Base-by-base conservation (phyloP, 1,284 basidiomycete species). In the Salmacisia buchloeana region DNA sequence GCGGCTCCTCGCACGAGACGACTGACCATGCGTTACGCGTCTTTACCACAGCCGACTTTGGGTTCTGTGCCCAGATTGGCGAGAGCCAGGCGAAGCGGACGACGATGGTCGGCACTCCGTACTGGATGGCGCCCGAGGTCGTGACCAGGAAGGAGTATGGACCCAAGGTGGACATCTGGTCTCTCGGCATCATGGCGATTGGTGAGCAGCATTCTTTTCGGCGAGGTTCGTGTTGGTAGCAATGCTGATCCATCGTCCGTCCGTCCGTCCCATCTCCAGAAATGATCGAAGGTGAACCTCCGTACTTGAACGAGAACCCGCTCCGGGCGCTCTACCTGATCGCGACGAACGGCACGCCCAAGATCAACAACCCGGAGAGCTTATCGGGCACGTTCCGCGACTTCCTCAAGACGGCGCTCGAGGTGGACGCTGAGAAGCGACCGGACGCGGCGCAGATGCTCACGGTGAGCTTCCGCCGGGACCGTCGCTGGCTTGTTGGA, bases 51-150 rank as follows among this genome's bases (percentile, higher is more conserved):
- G 93, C 94, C 81, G 94, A 98, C 82, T 98, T 98, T 82, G 94
- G 94, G 3, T 97, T 97, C 85, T 97, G 94, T 72, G 96, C 94
- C 0, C 91, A 96, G 82, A 94, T 97, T 64, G 92, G 92, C 29
- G 94, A 97, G 54, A 85, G 88, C 6, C 87, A 90, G 69, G 87
- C 93, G 4, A 97, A 97, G 83, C 88, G 94, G 35, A 97, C 93
- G 34, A 98, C 96, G n/a, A 97, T 98, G 94, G 94, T 97, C 54
- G 96, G 96, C 2, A 97, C 96, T 6, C 96, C 96, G 1, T 98
- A 97, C 80, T 98, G 94, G 94, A 98, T 98, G 94, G 94, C 96
- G 1, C 94, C 94, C 0, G 94, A 98, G 80, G 94, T 98, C 34
- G 94, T 98, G 64, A 96, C 92, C 23, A 87, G 94, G 63, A 97